phyloP scores from a whole-genome alignment of 306 rosid species.

The Cercis canadensis region DNA sequence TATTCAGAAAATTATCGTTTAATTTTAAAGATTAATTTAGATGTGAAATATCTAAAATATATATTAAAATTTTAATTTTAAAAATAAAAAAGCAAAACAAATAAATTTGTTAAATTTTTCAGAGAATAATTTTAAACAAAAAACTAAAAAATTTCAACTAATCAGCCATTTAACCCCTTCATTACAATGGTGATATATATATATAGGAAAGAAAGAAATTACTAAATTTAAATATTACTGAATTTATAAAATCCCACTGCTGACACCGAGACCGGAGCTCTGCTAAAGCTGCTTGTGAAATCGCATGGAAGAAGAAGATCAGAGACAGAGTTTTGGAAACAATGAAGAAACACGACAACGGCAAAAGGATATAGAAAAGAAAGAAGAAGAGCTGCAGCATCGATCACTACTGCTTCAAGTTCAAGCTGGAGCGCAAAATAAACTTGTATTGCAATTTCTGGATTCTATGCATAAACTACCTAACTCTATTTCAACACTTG shows the following conservation, averaged over 20 bases:
- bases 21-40: too few relatives aligned
- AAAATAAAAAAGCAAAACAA: too few relatives aligned
- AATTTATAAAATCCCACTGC: too few relatives aligned
- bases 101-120: neutral
- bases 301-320: slow-evolving; percentile 36
- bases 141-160: too few relatives aligned
- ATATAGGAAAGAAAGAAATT: too few relatives aligned
- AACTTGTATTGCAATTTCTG: slow-evolving; percentile 62
- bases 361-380: slow-evolving; percentile 25
- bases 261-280: neutral
- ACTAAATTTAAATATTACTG: too few relatives aligned
- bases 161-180: too few relatives aligned
- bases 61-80: too few relatives aligned
- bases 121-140: too few relatives aligned
- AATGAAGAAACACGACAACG: slow-evolving; percentile 35
- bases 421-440: slow-evolving; percentile 41
- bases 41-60: too few relatives aligned
- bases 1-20: too few relatives aligned
- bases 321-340: slow-evolving; percentile 4
- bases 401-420: slow-evolving; percentile 4
- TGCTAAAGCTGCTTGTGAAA: neutral
- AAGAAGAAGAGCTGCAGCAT: slow-evolving; percentile 26
- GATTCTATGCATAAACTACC: slow-evolving; percentile 70
- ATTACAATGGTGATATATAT: too few relatives aligned
- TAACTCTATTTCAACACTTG: slow-evolving; percentile 63